Conservation (phyloP, 768 basidiomycete species). For the Rubroboletus pulcherrimus region DNA sequence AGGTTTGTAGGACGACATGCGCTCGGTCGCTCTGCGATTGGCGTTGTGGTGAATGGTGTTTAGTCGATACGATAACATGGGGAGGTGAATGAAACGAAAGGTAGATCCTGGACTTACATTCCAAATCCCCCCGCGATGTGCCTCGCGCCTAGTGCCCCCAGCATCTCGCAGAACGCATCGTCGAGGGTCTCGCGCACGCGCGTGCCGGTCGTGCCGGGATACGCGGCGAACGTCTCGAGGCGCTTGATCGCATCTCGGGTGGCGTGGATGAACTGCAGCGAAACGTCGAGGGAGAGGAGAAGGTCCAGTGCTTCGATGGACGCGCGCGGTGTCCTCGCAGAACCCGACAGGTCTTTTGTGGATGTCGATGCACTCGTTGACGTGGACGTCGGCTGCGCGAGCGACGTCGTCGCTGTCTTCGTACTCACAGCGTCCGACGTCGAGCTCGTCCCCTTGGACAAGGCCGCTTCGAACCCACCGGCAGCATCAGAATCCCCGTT, state of each 20-base stretch:
- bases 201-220: constrained; percentile 83
- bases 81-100: not conserved
- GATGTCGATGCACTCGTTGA: not conserved
- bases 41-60: not conserved
- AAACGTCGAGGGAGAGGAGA: constrained; percentile 85
- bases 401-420: not conserved
- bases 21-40: constrained; percentile 67
- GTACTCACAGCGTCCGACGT: not conserved
- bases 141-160: constrained; percentile 70
- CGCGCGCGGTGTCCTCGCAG: not conserved
- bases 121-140: constrained; percentile 82
- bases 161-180: constrained; percentile 83
- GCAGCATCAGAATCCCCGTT: not conserved
- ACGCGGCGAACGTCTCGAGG: constrained; percentile 83
- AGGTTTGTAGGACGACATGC: constrained; percentile 89
- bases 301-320: constrained; percentile 61
- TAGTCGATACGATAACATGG: not conserved
- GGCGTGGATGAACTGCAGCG: constrained; percentile 89
- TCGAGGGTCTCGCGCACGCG: constrained; percentile 92
- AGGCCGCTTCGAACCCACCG: not conserved
- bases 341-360: not conserved
- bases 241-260: constrained; percentile 90
- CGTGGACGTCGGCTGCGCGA: not conserved
- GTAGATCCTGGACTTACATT: constrained; percentile 42
- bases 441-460: not conserved